Percentiles rank a stretch among this genome's conserved stretches.
Conservation (phyloP, 208 protist genomes). For the Crithidia sp. region DNA sequence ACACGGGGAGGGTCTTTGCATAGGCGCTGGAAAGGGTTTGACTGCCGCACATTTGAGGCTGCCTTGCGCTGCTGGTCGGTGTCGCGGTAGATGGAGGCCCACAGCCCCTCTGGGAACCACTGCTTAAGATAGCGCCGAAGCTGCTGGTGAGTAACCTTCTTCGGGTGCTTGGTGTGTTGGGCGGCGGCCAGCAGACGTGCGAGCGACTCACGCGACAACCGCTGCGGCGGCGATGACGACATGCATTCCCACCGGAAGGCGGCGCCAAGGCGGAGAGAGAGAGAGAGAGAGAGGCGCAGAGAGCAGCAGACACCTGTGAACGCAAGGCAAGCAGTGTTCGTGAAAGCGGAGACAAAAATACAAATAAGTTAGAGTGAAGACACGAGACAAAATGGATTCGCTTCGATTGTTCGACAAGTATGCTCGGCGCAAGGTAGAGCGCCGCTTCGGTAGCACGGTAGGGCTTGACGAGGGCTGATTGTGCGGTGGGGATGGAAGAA, state of each 20-base stretch:
- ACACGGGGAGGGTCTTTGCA: constrained; percentile 20
- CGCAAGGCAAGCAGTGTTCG: not conserved
- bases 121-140: constrained; percentile 14
- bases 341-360: not conserved
- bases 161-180: constrained; percentile 1
- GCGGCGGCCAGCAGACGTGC: constrained; percentile 15
- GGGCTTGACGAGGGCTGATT: too few relatives aligned
- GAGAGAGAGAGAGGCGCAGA: not conserved
- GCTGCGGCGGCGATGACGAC: constrained; percentile 15
- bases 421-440: too few relatives aligned
- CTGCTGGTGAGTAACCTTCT: not conserved
- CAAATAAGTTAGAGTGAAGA: not conserved
- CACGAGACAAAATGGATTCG: too few relatives aligned
- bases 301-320: not conserved
- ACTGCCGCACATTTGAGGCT: not conserved
- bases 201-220: constrained; percentile 15
- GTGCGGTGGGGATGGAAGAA: too few relatives aligned
- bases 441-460: too few relatives aligned
- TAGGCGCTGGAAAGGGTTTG: constrained; percentile 7
- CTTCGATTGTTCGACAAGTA: too few relatives aligned
- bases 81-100: constrained; percentile 10
- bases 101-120: constrained; percentile 24
- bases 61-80: not conserved
- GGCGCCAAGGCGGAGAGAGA: not conserved
- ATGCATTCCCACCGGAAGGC: constrained; percentile 10